Evolutionary conservation across 1,139 yeast genomes (phyloP), one percentile per base, ranked within the genome.

Genomic region (Lodderomyces parapsilosis): DNA sequence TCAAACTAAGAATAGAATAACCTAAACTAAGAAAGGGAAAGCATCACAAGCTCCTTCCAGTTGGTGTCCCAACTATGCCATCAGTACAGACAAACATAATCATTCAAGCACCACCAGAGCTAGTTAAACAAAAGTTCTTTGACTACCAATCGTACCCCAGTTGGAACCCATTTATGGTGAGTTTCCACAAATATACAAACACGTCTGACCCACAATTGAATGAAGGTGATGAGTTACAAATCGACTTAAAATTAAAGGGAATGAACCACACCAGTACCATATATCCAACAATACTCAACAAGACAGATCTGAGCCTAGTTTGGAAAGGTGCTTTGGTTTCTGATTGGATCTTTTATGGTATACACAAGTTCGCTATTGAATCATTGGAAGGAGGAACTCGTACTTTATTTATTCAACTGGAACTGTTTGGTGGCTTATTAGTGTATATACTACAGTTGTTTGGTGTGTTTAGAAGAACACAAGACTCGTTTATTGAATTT

Each of bases 131-230:
- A 6, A 33, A 40, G 13, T 45, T 53, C 33, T 45, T 52, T 13
- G 44, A 52, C 15, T 51, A 46, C 32, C 31, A 44, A n/a, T 39
- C 43, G 17, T 53, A 52, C 25, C 31, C 38, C 24, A 38, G 42
- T 10, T 54, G 57, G 56, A 51, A 54, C 37, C 57, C 57, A 13
- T 46, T 54, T 20, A 42, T 54, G 35, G 42, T 40, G 4, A 42
- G 42, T n/a, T 42, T 53, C 13, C 43, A 43, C 32, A 49, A 49
- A 30, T 45, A 43, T 18, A 46, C 51, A n/a, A 43, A 48, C 41
- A 41, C 38, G 15, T 4, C 27, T 13, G 42, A 34, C 13, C 39
- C 34, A 6, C 41, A 43, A 3, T 35, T 47, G 20, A 39, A 44
- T 10, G 47, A 43, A 8, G 52, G 51, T 1, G 48, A 49, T 38